Evolutionary conservation across 2,329 filamentous ascomycete genomes (phyloP).

Genomic region (Colletotrichum sp.): DNA sequence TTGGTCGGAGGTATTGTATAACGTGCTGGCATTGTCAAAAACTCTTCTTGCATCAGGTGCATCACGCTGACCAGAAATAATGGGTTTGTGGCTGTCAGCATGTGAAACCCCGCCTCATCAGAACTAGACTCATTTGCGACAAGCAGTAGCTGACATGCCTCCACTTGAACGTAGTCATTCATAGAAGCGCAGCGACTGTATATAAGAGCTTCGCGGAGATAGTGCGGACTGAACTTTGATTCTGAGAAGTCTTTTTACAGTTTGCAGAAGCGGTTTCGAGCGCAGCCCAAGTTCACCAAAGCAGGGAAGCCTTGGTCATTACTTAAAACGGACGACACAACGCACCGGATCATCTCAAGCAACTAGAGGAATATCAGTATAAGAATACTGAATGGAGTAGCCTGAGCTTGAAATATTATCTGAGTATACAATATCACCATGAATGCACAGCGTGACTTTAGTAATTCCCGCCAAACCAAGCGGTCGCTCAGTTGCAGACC

Average conservation of each 20-base stretch:
- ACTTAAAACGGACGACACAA: background rate
- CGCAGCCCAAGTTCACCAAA: background rate
- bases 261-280: background rate
- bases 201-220: background rate
- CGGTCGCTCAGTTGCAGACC: background rate
- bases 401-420: background rate
- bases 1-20: background rate
- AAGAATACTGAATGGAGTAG: accelerated
- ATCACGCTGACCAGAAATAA: background rate
- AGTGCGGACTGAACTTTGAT: background rate
- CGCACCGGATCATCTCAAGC: background rate
- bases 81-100: background rate
- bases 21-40: no score
- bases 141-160: background rate
- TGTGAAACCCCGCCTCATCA: background rate
- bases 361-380: background rate
- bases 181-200: background rate
- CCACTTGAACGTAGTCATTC: background rate
- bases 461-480: background rate
- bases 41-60: no score
- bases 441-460: background rate
- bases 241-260: background rate
- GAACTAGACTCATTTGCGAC: background rate
- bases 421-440: background rate
- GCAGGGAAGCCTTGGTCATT: background rate